A percentile compares a stretch with the other conserved stretches of the same genome.
Evolutionary conservation across 768 basidiomycete genomes (phyloP).

Genomic region (Leccinum fibrillosum): DNA sequence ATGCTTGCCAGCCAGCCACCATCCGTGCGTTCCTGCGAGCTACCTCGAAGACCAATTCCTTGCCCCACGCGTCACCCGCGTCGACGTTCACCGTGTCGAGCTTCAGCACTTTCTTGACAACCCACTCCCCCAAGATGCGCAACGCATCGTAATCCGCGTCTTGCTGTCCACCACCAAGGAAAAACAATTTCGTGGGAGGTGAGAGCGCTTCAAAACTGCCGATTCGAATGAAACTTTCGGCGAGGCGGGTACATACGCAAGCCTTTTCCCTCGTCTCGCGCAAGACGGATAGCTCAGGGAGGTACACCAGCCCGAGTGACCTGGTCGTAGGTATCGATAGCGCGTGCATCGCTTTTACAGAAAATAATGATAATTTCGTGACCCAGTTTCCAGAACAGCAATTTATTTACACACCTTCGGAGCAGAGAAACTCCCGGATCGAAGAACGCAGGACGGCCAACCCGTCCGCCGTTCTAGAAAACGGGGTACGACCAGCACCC

Average conservation of each 20-base stretch:
- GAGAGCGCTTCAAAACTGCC: conserved; percentile 88
- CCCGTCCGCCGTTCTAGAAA: conserved; percentile 89
- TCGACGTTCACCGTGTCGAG: conserved; percentile 37
- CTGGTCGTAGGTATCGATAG: conserved; percentile 87
- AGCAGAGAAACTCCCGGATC: conserved; percentile 89
- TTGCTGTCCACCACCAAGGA: conserved; percentile 79
- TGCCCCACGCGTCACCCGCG: conserved; percentile 63
- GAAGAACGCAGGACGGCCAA: conserved; percentile 94
- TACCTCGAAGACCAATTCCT: conserved; percentile 69
- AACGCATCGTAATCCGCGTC: conserved; percentile 71
- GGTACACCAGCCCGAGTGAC: conserved; percentile 73
- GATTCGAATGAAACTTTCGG: conserved; percentile 88
- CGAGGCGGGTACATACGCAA: conserved; percentile 74
- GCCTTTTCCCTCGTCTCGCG: conserved; percentile 75
- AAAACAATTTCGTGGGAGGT: conserved; percentile 57
- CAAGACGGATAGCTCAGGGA: conserved; percentile 68
- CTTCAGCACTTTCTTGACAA: conserved; percentile 56
- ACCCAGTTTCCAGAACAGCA: background rate
- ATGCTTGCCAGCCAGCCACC: conserved; percentile 95
- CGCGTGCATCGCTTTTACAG: conserved; percentile 62
- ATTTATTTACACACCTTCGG: conserved; percentile 57
- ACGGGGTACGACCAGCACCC: conserved; percentile 91
- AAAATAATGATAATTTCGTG: conserved; percentile 5
- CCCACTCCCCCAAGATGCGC: conserved; percentile 74
- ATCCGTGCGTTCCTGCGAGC: conserved; percentile 84